Conservation (phyloP, 495 filamentous ascomycete species). For the Penicillium taxi region DNA sequence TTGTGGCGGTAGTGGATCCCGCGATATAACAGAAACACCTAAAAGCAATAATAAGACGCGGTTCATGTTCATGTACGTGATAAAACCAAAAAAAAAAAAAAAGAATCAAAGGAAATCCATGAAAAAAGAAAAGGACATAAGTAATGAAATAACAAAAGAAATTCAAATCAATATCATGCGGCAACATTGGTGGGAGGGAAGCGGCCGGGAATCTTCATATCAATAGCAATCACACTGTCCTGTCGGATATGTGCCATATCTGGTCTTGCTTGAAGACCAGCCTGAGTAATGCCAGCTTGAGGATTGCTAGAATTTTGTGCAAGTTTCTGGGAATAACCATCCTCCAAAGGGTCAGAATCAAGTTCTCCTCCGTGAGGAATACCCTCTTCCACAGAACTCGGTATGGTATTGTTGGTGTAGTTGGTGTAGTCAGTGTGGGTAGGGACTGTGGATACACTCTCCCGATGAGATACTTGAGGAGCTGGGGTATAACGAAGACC, state of each 20-base stretch:
- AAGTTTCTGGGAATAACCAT: constrained; percentile 5
- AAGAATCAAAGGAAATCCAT: constrained; percentile 4
- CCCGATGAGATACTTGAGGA: constrained; percentile 22
- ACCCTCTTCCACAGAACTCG: constrained; percentile 30
- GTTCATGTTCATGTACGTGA: no score
- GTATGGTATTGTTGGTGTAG: constrained; percentile 30
- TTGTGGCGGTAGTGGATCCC: neutral
- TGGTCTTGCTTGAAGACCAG: constrained; percentile 1
- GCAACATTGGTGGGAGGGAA: constrained; percentile 30
- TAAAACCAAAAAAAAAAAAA: no score
- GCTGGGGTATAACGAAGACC: constrained; percentile 23
- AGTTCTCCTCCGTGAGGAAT: constrained; percentile 6
- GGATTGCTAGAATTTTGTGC: no score
- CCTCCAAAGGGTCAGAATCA: neutral
- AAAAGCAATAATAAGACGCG: constrained; percentile 9
- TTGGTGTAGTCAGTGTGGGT: constrained; percentile 33
- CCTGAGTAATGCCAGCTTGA: constrained; percentile 1
- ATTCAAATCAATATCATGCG: constrained; percentile 17
- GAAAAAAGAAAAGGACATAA: neutral
- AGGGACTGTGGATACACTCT: constrained; percentile 33
- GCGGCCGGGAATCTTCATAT: constrained; percentile 33
- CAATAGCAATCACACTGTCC: constrained; percentile 27
- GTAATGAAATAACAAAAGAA: constrained; percentile 5
- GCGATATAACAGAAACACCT: constrained; percentile 12
- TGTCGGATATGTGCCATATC: constrained; percentile 15